Percentiles rank a stretch among this genome's conserved stretches.
Evolutionary conservation across 352 stramenopile genomes (phyloP).

Genomic region (Globisporangium spiculum): DNA sequence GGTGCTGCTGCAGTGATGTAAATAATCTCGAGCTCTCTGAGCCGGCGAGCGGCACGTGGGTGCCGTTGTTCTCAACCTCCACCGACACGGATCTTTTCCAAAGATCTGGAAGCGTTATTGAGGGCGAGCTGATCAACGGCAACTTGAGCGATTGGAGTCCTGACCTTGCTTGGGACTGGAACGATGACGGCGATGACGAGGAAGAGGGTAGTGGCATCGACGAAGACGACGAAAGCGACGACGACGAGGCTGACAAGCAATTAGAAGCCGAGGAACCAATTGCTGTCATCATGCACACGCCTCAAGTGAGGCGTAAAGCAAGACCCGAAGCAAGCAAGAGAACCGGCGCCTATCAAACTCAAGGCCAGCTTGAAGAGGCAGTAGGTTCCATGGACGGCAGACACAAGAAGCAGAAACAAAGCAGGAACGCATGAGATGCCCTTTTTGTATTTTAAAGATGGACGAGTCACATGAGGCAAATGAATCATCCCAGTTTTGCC

Average conservation of each 20-base stretch:
- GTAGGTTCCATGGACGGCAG: conserved; percentile 13
- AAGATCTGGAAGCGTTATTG: conserved; percentile 10
- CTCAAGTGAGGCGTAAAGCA: conserved; percentile 14
- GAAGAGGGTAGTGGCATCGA: not conserved
- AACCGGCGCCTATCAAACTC: not conserved
- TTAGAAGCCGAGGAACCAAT: not conserved
- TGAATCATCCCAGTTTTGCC: conserved; percentile 63
- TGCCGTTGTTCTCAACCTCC: conserved; percentile 4
- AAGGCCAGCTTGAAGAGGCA: not conserved
- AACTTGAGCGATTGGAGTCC: conserved; percentile 12
- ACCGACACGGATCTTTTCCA: conserved; percentile 12
- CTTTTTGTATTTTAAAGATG: conserved; percentile 18
- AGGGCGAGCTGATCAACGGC: conserved; percentile 16
- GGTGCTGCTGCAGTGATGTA: conserved; percentile 8
- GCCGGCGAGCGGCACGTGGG: not conserved
- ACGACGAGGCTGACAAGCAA: conserved; percentile 33
- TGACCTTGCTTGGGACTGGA: conserved; percentile 9
- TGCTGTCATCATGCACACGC: conserved; percentile 11
- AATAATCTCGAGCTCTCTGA: conserved; percentile 12
- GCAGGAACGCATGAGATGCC: conserved; percentile 15
- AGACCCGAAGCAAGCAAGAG: not conserved
- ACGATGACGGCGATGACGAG: conserved; percentile 12
- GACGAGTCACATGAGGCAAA: not conserved
- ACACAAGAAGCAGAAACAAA: conserved; percentile 44
- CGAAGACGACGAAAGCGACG: conserved; percentile 39